Evolutionary conservation across 371 early-diverging fungal species (phyloP), one percentile per base, ranked within the genome.

Genomic region (Cokeromyces recurvatus): DNA sequence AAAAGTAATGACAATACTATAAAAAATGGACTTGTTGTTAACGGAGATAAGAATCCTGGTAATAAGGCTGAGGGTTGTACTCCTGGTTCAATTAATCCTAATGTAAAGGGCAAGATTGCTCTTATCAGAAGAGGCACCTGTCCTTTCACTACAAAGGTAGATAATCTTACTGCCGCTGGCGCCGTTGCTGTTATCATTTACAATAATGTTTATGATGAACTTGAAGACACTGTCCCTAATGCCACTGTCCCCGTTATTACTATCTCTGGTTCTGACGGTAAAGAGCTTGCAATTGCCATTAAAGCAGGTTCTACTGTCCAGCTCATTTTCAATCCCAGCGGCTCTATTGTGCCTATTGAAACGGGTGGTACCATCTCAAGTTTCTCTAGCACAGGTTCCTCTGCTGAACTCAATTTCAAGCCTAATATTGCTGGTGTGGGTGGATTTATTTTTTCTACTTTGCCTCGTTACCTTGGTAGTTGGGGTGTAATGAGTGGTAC

Each of bases 361-460:
- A 57, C 56, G 34, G 70, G 48, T 19, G 65, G 59, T 29, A 62
- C 68, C 20, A 47, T 69, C 14, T 68, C 76, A 21, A 45, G 46
- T 34, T 75, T 71, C 58, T 74, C 76, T 10, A 55, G 84, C 24
- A 35, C 38, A 11, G 68, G 68, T 45, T 47, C 68, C 10, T 49
- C 51, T 46, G 39, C 64, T 21, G 62, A 64, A 20, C 55, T 64
- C n/a, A 53, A 53, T 39, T 48, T 64, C 21, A 68, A 68, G 48
- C 68, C 87, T n/a, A 82, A 85, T 20, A 46, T 86, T 40, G 71
- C 74, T 32, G 84, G 78, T 37, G 74, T 83, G 12, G 87, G 87
- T 52, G 85, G 84, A 19, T 63, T 66, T 42, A 78, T 87, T 21
- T 81, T 78, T 53, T 85, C 86, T 23, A 82, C 87, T 38, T 24